phyloP scores from a whole-genome alignment of 1,284 basidiomycete genomes.

The Limonomyces culmigenus region DNA sequence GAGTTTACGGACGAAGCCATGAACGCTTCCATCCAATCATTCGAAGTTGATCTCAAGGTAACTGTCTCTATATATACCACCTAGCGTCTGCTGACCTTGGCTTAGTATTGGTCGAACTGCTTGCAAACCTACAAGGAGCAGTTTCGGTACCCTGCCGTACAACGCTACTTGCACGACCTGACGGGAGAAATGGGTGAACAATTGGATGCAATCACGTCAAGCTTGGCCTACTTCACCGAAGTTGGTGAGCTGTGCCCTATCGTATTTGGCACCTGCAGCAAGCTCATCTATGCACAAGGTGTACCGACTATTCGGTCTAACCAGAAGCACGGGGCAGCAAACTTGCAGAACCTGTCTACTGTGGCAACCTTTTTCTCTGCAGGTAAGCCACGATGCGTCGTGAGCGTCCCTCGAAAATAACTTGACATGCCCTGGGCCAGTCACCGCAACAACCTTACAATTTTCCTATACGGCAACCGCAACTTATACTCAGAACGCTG shows the following conservation, averaged over 20 bases:
- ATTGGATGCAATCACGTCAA: conserved; percentile 44
- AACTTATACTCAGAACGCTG: conserved; percentile 24
- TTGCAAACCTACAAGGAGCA: conserved; percentile 38
- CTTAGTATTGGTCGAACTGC: conserved; percentile 54
- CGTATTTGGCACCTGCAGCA: too few relatives aligned
- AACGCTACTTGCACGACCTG: conserved; percentile 56
- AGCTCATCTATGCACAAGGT: too few relatives aligned
- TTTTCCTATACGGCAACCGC: conserved; percentile 31
- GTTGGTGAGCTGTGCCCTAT: conserved; percentile 40
- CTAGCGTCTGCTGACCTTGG: conserved; percentile 4
- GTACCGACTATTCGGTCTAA: conserved; percentile 61
- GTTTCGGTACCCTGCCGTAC: conserved; percentile 24
- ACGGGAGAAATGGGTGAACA: conserved; percentile 53
- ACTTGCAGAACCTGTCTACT: conserved; percentile 43
- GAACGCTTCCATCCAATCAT: conserved; percentile 44
- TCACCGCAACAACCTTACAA: conserved; percentile 55
- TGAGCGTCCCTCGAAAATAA: too few relatives aligned
- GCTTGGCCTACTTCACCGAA: conserved; percentile 53
- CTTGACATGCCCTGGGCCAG: too few relatives aligned
- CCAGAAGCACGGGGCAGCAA: conserved; percentile 52
- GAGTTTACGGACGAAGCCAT: conserved; percentile 59
- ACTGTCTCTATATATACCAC: too few relatives aligned
- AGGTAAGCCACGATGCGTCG: too few relatives aligned
- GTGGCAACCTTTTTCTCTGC: conserved; percentile 67
- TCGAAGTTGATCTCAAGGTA: conserved; percentile 52